These are phyloP conservation scores for Candida peoriensis DNA, from an alignment of 805 yeast genomes.

Conservation along the genomic window DNA sequence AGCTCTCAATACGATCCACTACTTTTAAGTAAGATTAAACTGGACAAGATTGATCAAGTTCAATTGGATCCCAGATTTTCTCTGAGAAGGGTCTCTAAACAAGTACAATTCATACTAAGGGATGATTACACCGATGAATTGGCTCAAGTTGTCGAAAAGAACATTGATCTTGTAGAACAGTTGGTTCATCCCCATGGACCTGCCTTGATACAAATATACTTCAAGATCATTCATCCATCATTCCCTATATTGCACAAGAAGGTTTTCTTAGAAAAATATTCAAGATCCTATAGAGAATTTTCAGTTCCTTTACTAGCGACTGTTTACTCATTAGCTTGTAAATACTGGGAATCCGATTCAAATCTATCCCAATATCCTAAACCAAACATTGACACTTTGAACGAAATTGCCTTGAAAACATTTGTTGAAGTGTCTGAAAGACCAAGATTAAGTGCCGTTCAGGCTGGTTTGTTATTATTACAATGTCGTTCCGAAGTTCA, in stretches of 20 bases:
- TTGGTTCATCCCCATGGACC: conserved; percentile 92
- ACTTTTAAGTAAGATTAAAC: conserved; percentile 56
- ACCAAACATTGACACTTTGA: conserved; percentile 69
- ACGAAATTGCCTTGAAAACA: conserved; percentile 59
- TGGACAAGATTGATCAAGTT: conserved; percentile 76
- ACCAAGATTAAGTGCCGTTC: conserved; percentile 88
- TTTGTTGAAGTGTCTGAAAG: conserved; percentile 72
- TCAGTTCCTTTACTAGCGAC: conserved; percentile 90
- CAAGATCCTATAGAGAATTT: conserved; percentile 86
- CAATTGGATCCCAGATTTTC: conserved; percentile 62
- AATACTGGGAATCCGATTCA: conserved; percentile 85
- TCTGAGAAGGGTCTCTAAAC: conserved; percentile 73
- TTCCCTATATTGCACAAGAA: conserved; percentile 89
- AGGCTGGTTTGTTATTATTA: conserved; percentile 75
- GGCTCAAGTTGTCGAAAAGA: conserved; percentile 63
- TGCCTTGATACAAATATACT: conserved; percentile 71
- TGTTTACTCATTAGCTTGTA: conserved; percentile 81
- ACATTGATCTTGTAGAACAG: conserved; percentile 78
- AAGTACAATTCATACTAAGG: conserved; percentile 69
- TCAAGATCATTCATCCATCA: conserved; percentile 82
- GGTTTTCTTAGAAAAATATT: conserved; percentile 86
- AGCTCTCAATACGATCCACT: conserved; percentile 78
- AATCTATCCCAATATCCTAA: conserved; percentile 68
- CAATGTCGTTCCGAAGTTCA: conserved; percentile 54
- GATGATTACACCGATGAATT: conserved; percentile 76